Conservation (phyloP, 768 basidiomycete species). For the Tremella fuciformis region DNA sequence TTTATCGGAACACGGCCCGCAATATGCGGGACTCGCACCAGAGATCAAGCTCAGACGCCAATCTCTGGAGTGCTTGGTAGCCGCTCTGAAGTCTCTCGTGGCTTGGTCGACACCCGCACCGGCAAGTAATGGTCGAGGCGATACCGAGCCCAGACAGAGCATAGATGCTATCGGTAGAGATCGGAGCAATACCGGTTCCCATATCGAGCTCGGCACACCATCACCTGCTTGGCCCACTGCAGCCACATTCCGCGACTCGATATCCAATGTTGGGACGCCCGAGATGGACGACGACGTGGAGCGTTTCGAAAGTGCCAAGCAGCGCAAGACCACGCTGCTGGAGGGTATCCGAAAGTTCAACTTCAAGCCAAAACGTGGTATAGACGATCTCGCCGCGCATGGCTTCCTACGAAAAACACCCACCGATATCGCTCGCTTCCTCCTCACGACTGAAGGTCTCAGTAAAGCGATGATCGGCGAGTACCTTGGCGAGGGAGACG, state of each 20-base stretch:
- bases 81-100: slow-evolving; percentile 83
- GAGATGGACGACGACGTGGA: slow-evolving; percentile 84
- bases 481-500: slow-evolving; percentile 90
- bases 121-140: slow-evolving; percentile 54
- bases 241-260: slow-evolving; percentile 13
- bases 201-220: slow-evolving; percentile 30
- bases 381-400: slow-evolving; percentile 79
- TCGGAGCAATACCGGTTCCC: slow-evolving; percentile 27
- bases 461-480: slow-evolving; percentile 96
- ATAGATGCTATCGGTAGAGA: slow-evolving; percentile 31
- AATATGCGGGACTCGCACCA: slow-evolving; percentile 57
- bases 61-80: slow-evolving; percentile 88
- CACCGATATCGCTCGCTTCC: slow-evolving; percentile 75
- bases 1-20: slow-evolving; percentile 58
- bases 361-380: slow-evolving; percentile 93
- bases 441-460: slow-evolving; percentile 83
- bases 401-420: slow-evolving; percentile 79
- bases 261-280: slow-evolving; percentile 64
- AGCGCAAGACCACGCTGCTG: slow-evolving; percentile 87
- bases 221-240: slow-evolving; percentile 19
- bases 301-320: slow-evolving; percentile 90
- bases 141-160: slow-evolving; percentile 23
- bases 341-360: slow-evolving; percentile 98
- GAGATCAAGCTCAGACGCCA: slow-evolving; percentile 84
- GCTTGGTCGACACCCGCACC: slow-evolving; percentile 72